A percentile compares a stretch with the other conserved stretches of the same genome.
Conservation (phyloP, 2,329 filamentous ascomycete genomes). For the Sphaerulina populicola region DNA sequence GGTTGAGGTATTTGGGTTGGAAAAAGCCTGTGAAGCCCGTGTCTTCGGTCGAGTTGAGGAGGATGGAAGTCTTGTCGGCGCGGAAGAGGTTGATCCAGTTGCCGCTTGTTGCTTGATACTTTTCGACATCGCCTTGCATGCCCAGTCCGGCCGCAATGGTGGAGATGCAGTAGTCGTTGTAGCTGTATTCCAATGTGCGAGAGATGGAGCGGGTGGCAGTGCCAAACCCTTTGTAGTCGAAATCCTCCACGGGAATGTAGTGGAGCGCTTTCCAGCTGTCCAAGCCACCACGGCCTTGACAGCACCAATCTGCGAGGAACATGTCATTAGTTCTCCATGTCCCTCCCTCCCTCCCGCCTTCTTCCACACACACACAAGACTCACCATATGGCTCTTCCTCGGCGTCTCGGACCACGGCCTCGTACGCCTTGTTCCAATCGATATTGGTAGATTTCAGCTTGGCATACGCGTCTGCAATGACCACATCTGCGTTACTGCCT, state of each 20-base stretch:
- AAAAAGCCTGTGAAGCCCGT: slow-evolving; percentile 59
- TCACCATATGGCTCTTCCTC: slow-evolving; percentile 40
- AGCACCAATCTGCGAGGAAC: slow-evolving; percentile 41
- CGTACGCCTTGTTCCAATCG: slow-evolving; percentile 56
- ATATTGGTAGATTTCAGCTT: slow-evolving; percentile 57
- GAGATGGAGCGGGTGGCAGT: slow-evolving; percentile 47
- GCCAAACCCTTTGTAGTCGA: slow-evolving; percentile 41
- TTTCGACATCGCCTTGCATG: slow-evolving; percentile 32
- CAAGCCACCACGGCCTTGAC: slow-evolving; percentile 59
- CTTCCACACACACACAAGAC: no score
- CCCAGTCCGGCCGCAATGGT: slow-evolving; percentile 39
- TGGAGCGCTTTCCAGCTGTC: slow-evolving; percentile 59
- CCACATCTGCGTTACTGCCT: slow-evolving; percentile 62
- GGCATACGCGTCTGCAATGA: slow-evolving; percentile 63
- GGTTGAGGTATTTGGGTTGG: slow-evolving; percentile 48
- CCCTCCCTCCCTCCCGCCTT: no score
- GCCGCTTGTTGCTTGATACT: slow-evolving; percentile 46
- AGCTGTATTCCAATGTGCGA: slow-evolving; percentile 45
- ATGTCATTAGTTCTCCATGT: slow-evolving; percentile 1
- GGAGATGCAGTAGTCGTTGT: slow-evolving; percentile 39
- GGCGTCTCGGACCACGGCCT: slow-evolving; percentile 58
- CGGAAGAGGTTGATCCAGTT: slow-evolving; percentile 63
- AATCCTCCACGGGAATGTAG: slow-evolving; percentile 48
- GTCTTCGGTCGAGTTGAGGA: slow-evolving; percentile 34
- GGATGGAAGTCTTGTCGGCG: slow-evolving; percentile 49